Evolutionary conservation across 83 land plant genomes (phyloP).

Genomic region (Thuja plicata): DNA sequence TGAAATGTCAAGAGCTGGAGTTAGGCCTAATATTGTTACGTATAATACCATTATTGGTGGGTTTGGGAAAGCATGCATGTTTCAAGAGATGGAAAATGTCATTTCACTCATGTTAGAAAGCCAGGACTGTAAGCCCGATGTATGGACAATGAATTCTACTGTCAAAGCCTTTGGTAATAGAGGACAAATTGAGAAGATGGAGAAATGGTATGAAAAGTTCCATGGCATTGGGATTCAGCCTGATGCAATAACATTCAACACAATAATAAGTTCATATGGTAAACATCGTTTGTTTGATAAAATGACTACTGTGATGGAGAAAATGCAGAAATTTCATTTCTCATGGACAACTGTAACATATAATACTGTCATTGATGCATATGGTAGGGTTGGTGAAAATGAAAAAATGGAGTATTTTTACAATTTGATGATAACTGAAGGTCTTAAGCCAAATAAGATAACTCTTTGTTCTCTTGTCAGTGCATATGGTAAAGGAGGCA

Average conservation of each 20-base stretch:
- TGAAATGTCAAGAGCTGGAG: conserved; percentile 68
- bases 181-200: conserved; percentile 73
- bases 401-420: conserved; percentile 61
- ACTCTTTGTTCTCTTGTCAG: conserved; percentile 75
- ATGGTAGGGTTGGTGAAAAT: conserved; percentile 67
- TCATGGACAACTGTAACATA: conserved; percentile 60
- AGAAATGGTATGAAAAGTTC: conserved; percentile 74
- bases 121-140: conserved; percentile 55
- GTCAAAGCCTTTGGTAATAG: conserved; percentile 66
- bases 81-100: conserved; percentile 65
- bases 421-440: conserved; percentile 56
- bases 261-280: conserved; percentile 73
- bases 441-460: conserved; percentile 67
- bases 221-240: conserved; percentile 60
- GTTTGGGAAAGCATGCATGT: conserved; percentile 78
- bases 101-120: conserved; percentile 54
- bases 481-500: conserved; percentile 66
- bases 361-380: conserved; percentile 65
- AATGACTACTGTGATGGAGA: conserved; percentile 60
- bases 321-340: conserved; percentile 64
- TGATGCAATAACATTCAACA: conserved; percentile 70
- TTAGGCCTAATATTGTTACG: conserved; percentile 70
- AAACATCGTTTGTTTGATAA: conserved; percentile 63
- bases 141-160: conserved; percentile 72
- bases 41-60: conserved; percentile 81